A percentile compares a stretch with the other conserved stretches of the same genome.
These are phyloP conservation scores for Nemophila menziesii DNA, from an alignment of 257 asterid genomes.

Conservation along the genomic window DNA sequence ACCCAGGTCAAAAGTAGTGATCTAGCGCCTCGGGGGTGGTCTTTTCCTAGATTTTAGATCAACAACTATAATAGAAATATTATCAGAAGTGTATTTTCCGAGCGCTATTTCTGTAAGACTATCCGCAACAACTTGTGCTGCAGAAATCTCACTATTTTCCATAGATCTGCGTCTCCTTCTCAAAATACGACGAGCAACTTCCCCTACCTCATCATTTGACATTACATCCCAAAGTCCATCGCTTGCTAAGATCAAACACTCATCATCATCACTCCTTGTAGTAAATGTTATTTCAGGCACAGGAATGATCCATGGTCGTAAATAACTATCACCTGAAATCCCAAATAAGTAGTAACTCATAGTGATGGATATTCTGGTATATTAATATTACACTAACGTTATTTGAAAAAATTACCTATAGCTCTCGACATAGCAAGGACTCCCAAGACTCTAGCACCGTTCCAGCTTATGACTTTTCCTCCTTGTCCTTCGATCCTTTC, in stretches of 20 bases:
- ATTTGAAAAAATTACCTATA: slow-evolving; percentile 6
- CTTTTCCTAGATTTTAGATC: slow-evolving; percentile 8
- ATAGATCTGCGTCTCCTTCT: slow-evolving; percentile 9
- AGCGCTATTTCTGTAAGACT: slow-evolving; percentile 8
- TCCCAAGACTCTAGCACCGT: slow-evolving; percentile 14
- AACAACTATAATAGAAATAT: slow-evolving; percentile 9
- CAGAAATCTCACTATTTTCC: slow-evolving; percentile 2
- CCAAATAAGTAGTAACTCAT: too few species aligned
- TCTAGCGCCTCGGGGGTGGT: background rate
- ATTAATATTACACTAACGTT: background rate
- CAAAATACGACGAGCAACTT: slow-evolving; percentile 5
- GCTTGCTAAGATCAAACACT: slow-evolving; percentile 10
- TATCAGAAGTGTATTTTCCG: slow-evolving; percentile 6
- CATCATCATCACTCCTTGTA: slow-evolving; percentile 3
- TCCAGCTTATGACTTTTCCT: slow-evolving; percentile 7
- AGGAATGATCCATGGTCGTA: slow-evolving; percentile 6
- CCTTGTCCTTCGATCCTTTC: slow-evolving; percentile 9
- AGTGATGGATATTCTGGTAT: background rate
- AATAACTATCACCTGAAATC: slow-evolving; percentile 4
- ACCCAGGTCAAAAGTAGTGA: too few species aligned
- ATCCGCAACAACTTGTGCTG: slow-evolving; percentile 12
- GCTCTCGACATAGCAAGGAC: slow-evolving; percentile 15
- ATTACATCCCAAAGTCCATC: slow-evolving; percentile 17
- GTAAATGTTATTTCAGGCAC: background rate
- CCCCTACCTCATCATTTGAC: slow-evolving; percentile 10